Base-by-base conservation (phyloP, 208 protist genomes). In the Trichomonas gallinae region DNA sequence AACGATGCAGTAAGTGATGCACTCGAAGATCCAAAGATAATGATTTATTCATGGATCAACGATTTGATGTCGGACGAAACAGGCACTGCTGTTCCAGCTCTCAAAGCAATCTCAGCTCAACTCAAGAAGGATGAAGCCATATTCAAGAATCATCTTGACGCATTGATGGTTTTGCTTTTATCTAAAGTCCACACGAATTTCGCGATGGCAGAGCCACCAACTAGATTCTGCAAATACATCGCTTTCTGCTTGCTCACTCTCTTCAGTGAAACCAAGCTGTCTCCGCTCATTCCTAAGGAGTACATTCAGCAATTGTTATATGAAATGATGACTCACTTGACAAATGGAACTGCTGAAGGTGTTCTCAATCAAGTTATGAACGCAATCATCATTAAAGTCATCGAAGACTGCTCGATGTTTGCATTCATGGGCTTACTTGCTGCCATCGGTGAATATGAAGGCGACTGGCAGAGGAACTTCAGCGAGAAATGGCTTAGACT, bases 241-340 rank as follows among this genome's bases (percentile, higher is more conserved):
- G 40, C 87, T 48, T 93, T 93, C 44, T 93, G 87, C 51, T 51
- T 93, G 36, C 46, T 93, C 3, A 93, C 87, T 51, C 31, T 93
- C 6, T 93, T 93, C 31, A 51, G 31, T 51, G 87, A 93, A 38
- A 93, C 87, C 0, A 38, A 42, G 46, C 38, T 93, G 38, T 42
- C 42, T 42, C 15, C 42, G 8, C n/a, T 23, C 31, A 93, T 93
- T 93, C 40, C 40, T 42, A 17, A 93, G 36, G 26, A 34, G n/a
- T n/a, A 44, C 40, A 44, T 93, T 58, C 87, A 93, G 45, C 87
- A 93, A 36, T 4, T 93, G 0, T 9, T 93, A 15, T 93, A 93
- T 51, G 87, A 93, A 51, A 93, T 93, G 87, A 44, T 93, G n/a
- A 93, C 87, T 38, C 44, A 93, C 46, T 40, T 93, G 10, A 93